Evolutionary conservation across 116 monocot genomes (phyloP).

Genomic region (Dioscorea cayenensis): DNA sequence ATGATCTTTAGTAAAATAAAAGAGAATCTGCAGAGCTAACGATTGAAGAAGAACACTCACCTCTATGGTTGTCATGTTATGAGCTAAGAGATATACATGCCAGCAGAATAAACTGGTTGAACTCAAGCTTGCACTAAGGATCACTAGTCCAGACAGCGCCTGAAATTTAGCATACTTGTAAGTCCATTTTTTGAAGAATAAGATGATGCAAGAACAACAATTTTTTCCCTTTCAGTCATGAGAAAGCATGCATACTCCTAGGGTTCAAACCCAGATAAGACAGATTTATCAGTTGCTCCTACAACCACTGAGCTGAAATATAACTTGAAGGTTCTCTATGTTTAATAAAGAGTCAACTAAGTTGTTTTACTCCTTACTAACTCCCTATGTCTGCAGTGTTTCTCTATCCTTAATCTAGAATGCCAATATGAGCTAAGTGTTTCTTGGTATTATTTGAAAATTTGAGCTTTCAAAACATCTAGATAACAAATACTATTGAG

Average conservation of each 20-base stretch:
- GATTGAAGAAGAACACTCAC: slow-evolving; percentile 16
- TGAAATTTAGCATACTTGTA: slow-evolving; percentile 16
- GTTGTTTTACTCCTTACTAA: too few species aligned
- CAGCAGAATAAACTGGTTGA: slow-evolving; percentile 59
- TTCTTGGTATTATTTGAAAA: background rate
- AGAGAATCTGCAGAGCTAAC: background rate
- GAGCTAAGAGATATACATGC: slow-evolving; percentile 73
- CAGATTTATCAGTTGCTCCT: background rate
- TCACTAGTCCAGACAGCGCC: slow-evolving; percentile 38
- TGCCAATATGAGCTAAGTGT: too few species aligned
- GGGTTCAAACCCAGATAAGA: background rate
- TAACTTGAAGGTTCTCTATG: background rate
- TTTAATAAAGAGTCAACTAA: too few species aligned
- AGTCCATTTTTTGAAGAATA: background rate
- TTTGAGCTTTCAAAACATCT: background rate
- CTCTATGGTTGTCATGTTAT: slow-evolving; percentile 91
- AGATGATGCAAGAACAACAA: too few species aligned
- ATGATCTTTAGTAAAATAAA: background rate
- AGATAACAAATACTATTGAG: background rate
- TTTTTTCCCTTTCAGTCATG: too few species aligned
- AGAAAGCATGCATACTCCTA: background rate
- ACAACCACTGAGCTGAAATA: background rate
- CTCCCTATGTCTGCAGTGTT: too few species aligned
- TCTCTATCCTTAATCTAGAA: too few species aligned
- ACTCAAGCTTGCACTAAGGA: slow-evolving; percentile 24